Conservation (phyloP, 2,329 filamentous ascomycete genomes). For the Colletotrichum siamense region DNA sequence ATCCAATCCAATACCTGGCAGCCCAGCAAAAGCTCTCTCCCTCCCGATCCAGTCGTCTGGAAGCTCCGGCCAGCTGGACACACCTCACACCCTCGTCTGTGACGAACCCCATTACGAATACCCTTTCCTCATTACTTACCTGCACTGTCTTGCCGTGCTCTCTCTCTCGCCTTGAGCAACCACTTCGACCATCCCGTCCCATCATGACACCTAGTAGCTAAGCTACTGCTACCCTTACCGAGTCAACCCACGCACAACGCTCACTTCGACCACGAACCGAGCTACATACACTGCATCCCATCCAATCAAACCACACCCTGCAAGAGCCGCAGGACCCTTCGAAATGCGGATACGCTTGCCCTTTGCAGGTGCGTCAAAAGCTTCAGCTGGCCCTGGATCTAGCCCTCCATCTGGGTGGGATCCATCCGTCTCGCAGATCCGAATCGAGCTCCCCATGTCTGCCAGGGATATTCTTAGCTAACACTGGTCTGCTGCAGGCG, state of each 20-base stretch:
- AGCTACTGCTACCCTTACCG: neutral
- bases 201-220: neutral
- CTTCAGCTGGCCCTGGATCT: neutral
- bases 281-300: neutral
- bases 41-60: slow-evolving; percentile 1
- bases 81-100: slow-evolving; percentile 10
- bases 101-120: slow-evolving; percentile 18
- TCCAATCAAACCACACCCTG: slow-evolving; percentile 2
- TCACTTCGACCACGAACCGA: neutral
- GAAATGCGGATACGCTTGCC: slow-evolving; percentile 85
- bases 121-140: neutral
- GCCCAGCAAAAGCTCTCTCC: slow-evolving; percentile 2
- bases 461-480: neutral
- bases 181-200: neutral
- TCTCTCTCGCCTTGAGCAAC: neutral
- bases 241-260: neutral
- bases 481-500: slow-evolving; percentile 52
- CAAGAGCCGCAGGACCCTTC: slow-evolving; percentile 19
- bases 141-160: neutral
- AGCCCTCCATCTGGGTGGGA: neutral
- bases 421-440: neutral
- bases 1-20: neutral
- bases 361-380: slow-evolving; percentile 74
- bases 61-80: slow-evolving; percentile 20
- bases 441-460: neutral